Percentiles rank a stretch among this genome's conserved stretches.
phyloP scores from a whole-genome alignment of 2,329 filamentous ascomycete genomes.

The Colletotrichum sidae region DNA sequence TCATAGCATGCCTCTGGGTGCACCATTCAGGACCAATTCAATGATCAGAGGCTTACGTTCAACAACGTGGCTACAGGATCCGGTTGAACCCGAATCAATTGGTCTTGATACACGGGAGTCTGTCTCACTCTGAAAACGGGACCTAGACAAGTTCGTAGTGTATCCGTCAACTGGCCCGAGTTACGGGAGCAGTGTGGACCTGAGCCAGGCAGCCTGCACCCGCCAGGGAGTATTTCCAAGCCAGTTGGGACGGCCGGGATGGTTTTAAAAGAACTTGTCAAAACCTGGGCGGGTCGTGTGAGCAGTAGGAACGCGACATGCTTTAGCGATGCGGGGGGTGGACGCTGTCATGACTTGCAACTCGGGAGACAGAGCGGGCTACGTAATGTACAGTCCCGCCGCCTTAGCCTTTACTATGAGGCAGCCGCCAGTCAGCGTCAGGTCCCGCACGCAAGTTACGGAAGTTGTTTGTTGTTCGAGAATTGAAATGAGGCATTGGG shows the following conservation, averaged over 20 bases:
- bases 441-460: background rate
- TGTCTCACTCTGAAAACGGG: constrained; percentile 36
- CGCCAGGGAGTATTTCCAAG: constrained; percentile 3
- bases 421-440: constrained; percentile 15
- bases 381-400: constrained; percentile 12
- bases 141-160: background rate
- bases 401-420: constrained; percentile 30
- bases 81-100: background rate
- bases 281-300: constrained; percentile 33
- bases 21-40: no score
- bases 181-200: background rate
- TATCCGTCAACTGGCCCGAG: background rate
- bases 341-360: constrained; percentile 24
- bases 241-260: constrained; percentile 32
- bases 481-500: constrained; percentile 4
- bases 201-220: background rate
- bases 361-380: constrained; percentile 14
- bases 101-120: constrained; percentile 23
- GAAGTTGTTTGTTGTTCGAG: no score
- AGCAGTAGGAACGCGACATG: constrained; percentile 34
- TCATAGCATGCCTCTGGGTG: background rate
- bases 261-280: constrained; percentile 10
- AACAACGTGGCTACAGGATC: background rate
- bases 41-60: background rate
- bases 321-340: constrained; percentile 33